phyloP scores from a whole-genome alignment of 371 early-diverging fungal genomes.

The Coemansia sp. region DNA sequence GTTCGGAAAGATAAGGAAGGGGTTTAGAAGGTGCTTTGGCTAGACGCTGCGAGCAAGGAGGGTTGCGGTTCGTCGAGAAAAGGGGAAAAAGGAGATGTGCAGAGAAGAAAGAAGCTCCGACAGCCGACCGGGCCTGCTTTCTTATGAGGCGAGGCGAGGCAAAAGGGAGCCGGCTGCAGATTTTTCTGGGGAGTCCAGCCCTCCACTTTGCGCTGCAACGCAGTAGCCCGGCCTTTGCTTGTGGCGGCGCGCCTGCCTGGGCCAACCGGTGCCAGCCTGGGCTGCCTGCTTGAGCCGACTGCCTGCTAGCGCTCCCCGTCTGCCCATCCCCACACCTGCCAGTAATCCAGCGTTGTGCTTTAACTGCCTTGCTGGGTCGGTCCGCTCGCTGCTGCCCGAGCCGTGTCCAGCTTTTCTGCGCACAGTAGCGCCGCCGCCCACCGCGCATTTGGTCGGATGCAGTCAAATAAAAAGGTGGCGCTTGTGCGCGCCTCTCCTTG shows the following conservation, averaged over 20 bases:
- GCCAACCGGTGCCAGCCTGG: background rate
- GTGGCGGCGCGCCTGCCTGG: slow-evolving; percentile 2
- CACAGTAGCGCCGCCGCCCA: slow-evolving; percentile 4
- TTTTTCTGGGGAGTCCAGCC: slow-evolving; percentile 28
- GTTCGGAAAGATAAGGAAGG: slow-evolving; percentile 13
- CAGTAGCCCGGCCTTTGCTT: slow-evolving; percentile 15
- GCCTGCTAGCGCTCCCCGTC: background rate
- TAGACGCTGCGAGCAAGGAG: slow-evolving; percentile 13
- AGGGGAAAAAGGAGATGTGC: slow-evolving; percentile 13
- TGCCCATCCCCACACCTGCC: background rate
- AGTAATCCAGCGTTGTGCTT: slow-evolving; percentile 9
- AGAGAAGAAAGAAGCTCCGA: slow-evolving; percentile 35
- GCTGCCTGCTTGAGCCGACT: background rate
- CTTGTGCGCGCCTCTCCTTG: slow-evolving; percentile 4
- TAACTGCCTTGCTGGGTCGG: slow-evolving; percentile 9
- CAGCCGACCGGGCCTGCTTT: slow-evolving; percentile 17
- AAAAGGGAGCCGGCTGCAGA: slow-evolving; percentile 24
- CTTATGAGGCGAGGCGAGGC: slow-evolving; percentile 22
- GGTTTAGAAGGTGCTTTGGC: slow-evolving; percentile 12
- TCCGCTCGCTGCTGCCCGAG: background rate
- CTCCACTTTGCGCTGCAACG: slow-evolving; percentile 17
- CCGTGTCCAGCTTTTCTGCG: background rate
- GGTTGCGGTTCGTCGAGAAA: slow-evolving; percentile 9
- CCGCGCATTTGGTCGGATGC: background rate
- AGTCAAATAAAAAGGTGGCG: slow-evolving; percentile 7